Evolutionary conservation across 2,329 filamentous ascomycete species (phyloP).

Genomic region (Herpotrichia juniperi): DNA sequence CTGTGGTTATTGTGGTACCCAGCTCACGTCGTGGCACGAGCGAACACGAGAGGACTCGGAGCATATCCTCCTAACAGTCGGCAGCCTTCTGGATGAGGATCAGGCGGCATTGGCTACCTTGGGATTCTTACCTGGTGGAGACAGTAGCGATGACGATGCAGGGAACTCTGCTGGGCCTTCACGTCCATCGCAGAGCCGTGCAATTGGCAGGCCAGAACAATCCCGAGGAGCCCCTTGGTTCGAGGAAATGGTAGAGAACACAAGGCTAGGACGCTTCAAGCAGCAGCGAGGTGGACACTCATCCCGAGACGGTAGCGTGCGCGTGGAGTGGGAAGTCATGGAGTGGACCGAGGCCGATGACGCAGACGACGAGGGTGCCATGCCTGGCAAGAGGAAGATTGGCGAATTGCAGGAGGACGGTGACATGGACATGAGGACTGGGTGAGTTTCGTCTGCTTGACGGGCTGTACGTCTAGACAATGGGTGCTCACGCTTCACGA

Average conservation of each 20-base stretch:
- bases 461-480: slow-evolving; percentile 17
- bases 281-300: slow-evolving; percentile 65
- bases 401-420: slow-evolving; percentile 30
- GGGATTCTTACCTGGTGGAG: slow-evolving; percentile 65
- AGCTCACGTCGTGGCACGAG: slow-evolving; percentile 84
- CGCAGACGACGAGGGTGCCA: slow-evolving; percentile 40
- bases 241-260: slow-evolving; percentile 79
- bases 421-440: slow-evolving; percentile 39
- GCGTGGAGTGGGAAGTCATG: slow-evolving; percentile 82
- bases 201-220: slow-evolving; percentile 26
- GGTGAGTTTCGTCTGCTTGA: slow-evolving; percentile 18
- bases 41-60: slow-evolving; percentile 72
- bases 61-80: slow-evolving; percentile 81
- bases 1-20: slow-evolving; percentile 90
- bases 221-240: slow-evolving; percentile 79
- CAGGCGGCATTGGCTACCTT: slow-evolving; percentile 75
- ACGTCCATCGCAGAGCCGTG: slow-evolving; percentile 14
- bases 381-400: slow-evolving; percentile 43
- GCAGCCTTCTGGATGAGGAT: slow-evolving; percentile 74
- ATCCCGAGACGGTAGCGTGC: slow-evolving; percentile 68
- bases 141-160: slow-evolving; percentile 36
- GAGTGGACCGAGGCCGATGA: slow-evolving; percentile 62
- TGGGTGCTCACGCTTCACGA: slow-evolving; percentile 34
- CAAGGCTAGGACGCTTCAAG: slow-evolving; percentile 71
- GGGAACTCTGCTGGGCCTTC: slow-evolving; percentile 23